Conservation (phyloP, 1,284 basidiomycete species). For the Apiotrichum sp. region DNA sequence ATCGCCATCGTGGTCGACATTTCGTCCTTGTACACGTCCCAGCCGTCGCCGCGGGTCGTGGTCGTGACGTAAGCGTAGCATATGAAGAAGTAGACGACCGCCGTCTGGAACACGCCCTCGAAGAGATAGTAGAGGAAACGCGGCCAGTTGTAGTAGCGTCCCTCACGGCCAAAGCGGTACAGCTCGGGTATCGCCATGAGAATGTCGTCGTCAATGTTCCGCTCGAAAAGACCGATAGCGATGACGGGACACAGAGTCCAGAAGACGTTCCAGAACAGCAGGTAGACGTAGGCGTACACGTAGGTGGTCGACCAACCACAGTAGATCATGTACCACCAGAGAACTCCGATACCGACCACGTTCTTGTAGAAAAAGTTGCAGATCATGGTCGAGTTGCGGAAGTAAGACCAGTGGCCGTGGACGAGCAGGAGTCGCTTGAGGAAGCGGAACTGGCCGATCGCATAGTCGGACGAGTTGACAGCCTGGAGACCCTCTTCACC, state of each 20-base stretch:
- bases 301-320: constrained; percentile 92
- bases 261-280: constrained; percentile 98
- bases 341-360: constrained; percentile 84
- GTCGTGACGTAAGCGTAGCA: constrained; percentile 74
- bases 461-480: constrained; percentile 94
- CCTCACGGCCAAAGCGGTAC: constrained; percentile 75
- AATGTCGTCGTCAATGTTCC: constrained; percentile 75
- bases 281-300: constrained; percentile 86
- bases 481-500: constrained; percentile 96
- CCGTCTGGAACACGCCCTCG: constrained; percentile 83
- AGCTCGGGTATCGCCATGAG: constrained; percentile 91
- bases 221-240: constrained; percentile 93
- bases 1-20: constrained; percentile 91
- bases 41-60: constrained; percentile 74
- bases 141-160: constrained; percentile 73
- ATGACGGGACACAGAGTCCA: constrained; percentile 95
- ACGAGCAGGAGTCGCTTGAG: constrained; percentile 82
- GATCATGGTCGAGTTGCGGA: constrained; percentile 83
- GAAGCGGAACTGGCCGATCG: constrained; percentile 93
- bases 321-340: constrained; percentile 99
- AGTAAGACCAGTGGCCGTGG: constrained; percentile 97
- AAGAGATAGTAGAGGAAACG: constrained; percentile 79
- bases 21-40: constrained; percentile 70
- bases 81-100: constrained; percentile 84
- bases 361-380: constrained; percentile 99